Conservation (phyloP, 2,329 filamentous ascomycete genomes). For the Colletotrichum noveboracense region DNA sequence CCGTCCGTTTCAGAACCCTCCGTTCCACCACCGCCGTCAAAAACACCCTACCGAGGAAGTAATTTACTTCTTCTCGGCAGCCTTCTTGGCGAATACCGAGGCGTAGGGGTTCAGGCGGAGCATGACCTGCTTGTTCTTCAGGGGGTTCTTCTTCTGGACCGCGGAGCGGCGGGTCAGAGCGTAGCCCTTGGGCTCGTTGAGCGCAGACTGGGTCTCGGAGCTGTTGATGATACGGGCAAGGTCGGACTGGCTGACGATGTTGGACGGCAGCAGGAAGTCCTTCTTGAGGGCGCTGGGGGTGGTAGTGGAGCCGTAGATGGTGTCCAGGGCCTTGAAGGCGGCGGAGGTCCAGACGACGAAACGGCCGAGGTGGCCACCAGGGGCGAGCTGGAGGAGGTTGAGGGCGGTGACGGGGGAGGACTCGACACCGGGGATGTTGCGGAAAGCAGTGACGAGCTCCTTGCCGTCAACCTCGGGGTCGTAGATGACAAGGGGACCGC, state of each 20-base stretch:
- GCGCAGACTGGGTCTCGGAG: conserved; percentile 95
- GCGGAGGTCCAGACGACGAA: conserved; percentile 99
- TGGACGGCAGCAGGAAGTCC: conserved; percentile 96
- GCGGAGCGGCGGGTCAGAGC: conserved; percentile 86
- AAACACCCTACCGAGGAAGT: background rate
- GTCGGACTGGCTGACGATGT: conserved; percentile 92
- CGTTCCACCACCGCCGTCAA: conserved; percentile 15
- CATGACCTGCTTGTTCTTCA: conserved; percentile 98
- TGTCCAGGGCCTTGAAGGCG: conserved; percentile 95
- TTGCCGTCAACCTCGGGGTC: conserved; percentile 94
- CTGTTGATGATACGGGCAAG: conserved; percentile 99
- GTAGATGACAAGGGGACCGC: conserved; percentile 97
- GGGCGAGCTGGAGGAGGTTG: conserved; percentile 98
- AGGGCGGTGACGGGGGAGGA: conserved; percentile 91
- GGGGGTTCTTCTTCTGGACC: conserved; percentile 99
- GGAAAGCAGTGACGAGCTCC: conserved; percentile 92
- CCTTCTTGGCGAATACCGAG: conserved; percentile 82
- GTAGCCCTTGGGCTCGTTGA: conserved; percentile 89
- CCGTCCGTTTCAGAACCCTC: conserved; percentile 20
- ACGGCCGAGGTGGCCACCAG: conserved; percentile 97
- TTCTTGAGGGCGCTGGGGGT: conserved; percentile 93
- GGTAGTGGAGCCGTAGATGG: conserved; percentile 94
- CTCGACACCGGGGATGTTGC: conserved; percentile 99
- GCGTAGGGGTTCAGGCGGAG: conserved; percentile 99
- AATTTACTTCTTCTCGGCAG: conserved; percentile 51